phyloP scores from a whole-genome alignment of 805 yeast species.

The Ogataea thermomethanolica region DNA sequence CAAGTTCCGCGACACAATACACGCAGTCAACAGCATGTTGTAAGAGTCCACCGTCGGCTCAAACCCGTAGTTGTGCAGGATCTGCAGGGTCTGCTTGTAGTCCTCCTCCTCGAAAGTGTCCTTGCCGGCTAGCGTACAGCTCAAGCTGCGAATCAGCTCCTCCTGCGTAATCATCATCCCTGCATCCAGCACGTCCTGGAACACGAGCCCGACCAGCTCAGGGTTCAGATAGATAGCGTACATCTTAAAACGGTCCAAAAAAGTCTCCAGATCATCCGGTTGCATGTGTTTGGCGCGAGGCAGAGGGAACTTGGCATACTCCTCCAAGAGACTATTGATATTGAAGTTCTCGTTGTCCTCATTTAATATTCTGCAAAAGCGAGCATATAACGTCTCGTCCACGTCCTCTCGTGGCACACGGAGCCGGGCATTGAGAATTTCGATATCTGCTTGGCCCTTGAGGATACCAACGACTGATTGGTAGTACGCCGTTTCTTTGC shows the following conservation, averaged over 20 bases:
- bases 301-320: conserved; percentile 19
- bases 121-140: conserved; percentile 8
- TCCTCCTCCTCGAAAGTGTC: conserved; percentile 10
- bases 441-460: conserved; percentile 15
- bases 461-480: conserved; percentile 17
- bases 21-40: conserved; percentile 16
- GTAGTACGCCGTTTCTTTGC: conserved; percentile 18
- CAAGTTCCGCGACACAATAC: conserved; percentile 16
- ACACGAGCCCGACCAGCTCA: conserved; percentile 12
- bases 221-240: conserved; percentile 14
- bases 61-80: conserved; percentile 15
- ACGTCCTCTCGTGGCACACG: conserved; percentile 7
- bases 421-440: conserved; percentile 13
- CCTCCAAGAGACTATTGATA: conserved; percentile 7
- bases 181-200: conserved; percentile 18
- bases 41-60: conserved; percentile 15
- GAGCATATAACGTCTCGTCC: conserved; percentile 12
- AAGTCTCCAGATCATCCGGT: conserved; percentile 21
- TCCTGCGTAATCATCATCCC: conserved; percentile 21
- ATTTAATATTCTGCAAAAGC: conserved; percentile 10
- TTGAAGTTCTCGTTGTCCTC: conserved; percentile 3
- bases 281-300: conserved; percentile 20
- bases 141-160: conserved; percentile 18
- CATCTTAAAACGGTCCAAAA: conserved; percentile 14
- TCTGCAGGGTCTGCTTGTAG: conserved; percentile 11